Percentiles rank a stretch among this genome's conserved stretches.
These are phyloP conservation scores for Syzygium oleosum DNA, from an alignment of 345 rosid species.

Conservation along the genomic window DNA sequence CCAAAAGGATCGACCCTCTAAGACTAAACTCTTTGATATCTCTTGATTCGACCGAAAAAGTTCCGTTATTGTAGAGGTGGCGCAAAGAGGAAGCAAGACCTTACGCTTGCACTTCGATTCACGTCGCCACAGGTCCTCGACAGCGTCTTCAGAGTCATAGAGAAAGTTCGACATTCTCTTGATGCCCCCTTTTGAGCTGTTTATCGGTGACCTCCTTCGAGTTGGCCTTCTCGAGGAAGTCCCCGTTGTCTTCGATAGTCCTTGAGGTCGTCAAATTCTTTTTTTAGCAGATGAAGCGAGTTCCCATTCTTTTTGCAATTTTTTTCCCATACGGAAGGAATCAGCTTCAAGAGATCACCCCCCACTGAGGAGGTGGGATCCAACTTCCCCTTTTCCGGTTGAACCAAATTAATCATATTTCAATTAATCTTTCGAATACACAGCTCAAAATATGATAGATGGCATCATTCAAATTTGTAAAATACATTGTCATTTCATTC, in stretches of 20 bases:
- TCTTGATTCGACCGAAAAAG: neutral
- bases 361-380: neutral
- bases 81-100: neutral
- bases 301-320: neutral
- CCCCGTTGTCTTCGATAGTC: neutral
- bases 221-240: neutral
- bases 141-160: neutral
- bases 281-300: neutral
- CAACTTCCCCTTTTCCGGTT: neutral
- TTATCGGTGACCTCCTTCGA: neutral
- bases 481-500: too few relatives aligned
- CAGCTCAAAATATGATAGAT: too few relatives aligned
- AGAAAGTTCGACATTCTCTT: neutral
- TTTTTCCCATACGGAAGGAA: neutral
- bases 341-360: neutral
- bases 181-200: neutral
- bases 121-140: neutral
- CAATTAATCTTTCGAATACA: too few relatives aligned
- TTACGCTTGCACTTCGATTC: neutral
- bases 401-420: neutral
- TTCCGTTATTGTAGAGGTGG: rapidly evolving
- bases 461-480: too few relatives aligned
- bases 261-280: neutral
- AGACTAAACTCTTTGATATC: neutral
- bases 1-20: neutral